Percentiles rank a stretch among this genome's conserved stretches.
These are phyloP conservation scores for Trypanosomatidae sp. DNA, from an alignment of 208 protist genomes.

Conservation along the genomic window DNA sequence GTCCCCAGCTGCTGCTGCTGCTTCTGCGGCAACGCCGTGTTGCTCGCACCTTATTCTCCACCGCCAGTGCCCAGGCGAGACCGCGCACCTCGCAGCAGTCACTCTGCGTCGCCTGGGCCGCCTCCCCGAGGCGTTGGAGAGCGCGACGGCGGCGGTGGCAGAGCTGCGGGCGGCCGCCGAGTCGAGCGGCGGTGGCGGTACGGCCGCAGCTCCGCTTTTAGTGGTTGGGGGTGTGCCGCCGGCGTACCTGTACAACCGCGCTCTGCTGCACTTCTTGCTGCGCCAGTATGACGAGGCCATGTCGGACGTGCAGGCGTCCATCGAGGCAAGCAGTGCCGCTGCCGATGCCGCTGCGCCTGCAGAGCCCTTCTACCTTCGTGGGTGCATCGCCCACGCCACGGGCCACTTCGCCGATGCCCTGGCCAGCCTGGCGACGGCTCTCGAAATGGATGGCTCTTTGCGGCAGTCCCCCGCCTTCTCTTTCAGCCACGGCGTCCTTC, in stretches of 20 bases:
- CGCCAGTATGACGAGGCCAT: conserved; percentile 47
- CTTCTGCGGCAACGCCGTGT: neutral
- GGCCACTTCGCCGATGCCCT: conserved; percentile 45
- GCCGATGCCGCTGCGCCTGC: conserved; percentile 5
- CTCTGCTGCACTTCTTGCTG: conserved; percentile 43
- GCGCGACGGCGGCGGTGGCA: conserved; percentile 21
- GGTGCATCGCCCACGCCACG: conserved; percentile 70
- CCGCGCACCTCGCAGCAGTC: conserved; percentile 17
- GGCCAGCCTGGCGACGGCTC: conserved; percentile 56
- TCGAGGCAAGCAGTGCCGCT: conserved; percentile 11
- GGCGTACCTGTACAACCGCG: conserved; percentile 47
- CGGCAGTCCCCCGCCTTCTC: conserved; percentile 31
- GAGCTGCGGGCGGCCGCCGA: neutral
- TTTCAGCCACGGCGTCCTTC: conserved; percentile 55
- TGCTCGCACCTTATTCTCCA: too few relatives aligned
- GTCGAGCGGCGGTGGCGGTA: too few relatives aligned
- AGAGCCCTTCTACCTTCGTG: conserved; percentile 78
- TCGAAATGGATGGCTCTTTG: conserved; percentile 38
- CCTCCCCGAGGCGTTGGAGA: conserved; percentile 13
- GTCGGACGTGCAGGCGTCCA: conserved; percentile 35
- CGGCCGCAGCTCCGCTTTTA: neutral
- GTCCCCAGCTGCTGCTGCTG: neutral
- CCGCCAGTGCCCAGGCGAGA: conserved; percentile 11
- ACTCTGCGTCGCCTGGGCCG: conserved; percentile 28
- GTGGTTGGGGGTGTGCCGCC: conserved; percentile 26